These are phyloP conservation scores for Pinus tabuliformis DNA, from an alignment of 75 land plant genomes.

Conservation along the genomic window DNA sequence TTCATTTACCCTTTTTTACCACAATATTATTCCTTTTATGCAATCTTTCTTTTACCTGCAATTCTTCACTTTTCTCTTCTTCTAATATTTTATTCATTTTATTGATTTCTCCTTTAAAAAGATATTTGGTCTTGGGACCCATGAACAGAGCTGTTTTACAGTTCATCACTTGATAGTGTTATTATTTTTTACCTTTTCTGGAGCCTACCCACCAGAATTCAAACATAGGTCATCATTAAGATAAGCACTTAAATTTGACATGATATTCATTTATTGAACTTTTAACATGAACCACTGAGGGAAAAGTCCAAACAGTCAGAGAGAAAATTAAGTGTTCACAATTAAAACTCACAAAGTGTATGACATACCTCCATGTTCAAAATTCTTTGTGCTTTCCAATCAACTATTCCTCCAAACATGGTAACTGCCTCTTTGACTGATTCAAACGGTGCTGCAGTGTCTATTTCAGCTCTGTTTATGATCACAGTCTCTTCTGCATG, in stretches of 20 bases:
- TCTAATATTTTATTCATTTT: background rate
- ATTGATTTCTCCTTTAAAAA: background rate
- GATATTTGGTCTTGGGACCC: too few relatives aligned
- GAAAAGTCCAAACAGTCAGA: background rate
- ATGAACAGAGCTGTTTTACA: too few relatives aligned
- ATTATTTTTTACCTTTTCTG: too few relatives aligned
- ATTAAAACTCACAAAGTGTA: background rate
- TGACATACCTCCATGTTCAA: constrained; percentile 56
- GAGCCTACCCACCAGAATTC: too few relatives aligned
- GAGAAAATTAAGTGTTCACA: background rate
- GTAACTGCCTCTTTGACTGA: constrained; percentile 79
- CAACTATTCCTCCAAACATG: constrained; percentile 70
- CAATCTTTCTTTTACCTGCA: background rate
- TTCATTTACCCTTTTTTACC: background rate
- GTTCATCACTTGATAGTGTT: too few relatives aligned
- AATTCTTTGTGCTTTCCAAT: constrained; percentile 57
- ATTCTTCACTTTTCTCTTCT: background rate
- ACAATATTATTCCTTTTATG: background rate
- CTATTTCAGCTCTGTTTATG: constrained; percentile 45
- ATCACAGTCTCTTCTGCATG: constrained; percentile 2
- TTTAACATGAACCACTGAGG: background rate
- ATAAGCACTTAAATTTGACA: too few relatives aligned
- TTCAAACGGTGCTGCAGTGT: constrained; percentile 78
- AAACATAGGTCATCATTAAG: too few relatives aligned
- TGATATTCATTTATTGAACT: too few relatives aligned